A percentile compares a stretch with the other conserved stretches of the same genome.
Conservation (phyloP, 2,329 filamentous ascomycete species). For the Ophiostoma sp. region DNA sequence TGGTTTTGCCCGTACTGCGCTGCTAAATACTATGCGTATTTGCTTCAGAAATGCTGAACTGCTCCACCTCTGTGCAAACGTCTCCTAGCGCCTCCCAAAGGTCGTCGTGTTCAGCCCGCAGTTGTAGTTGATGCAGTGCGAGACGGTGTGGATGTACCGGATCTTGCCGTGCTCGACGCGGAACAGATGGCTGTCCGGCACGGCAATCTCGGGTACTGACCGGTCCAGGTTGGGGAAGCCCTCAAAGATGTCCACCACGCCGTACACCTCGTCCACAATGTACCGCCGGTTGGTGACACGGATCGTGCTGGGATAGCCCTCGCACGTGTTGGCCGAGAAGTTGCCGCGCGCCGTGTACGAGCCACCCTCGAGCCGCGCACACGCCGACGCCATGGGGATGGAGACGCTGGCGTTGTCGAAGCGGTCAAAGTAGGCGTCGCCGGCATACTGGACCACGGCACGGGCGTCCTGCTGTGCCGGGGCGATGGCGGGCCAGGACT, state of each 20-base stretch:
- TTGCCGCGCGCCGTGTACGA: background rate
- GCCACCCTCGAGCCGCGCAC: background rate
- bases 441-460: background rate
- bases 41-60: too few relatives aligned
- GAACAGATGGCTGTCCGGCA: slow-evolving; percentile 33
- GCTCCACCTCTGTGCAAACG: background rate
- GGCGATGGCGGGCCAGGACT: background rate
- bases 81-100: background rate
- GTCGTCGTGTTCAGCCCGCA: slow-evolving; percentile 19
- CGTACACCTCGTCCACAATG: background rate
- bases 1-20: too few relatives aligned
- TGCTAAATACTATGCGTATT: too few relatives aligned
- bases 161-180: slow-evolving; percentile 31
- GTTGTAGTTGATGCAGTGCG: slow-evolving; percentile 30
- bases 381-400: background rate
- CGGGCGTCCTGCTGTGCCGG: background rate
- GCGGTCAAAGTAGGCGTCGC: background rate
- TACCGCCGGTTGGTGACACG: background rate
- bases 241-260: background rate
- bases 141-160: slow-evolving; percentile 32
- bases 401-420: background rate
- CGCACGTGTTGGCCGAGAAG: background rate
- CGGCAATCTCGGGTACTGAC: background rate
- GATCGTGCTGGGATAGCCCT: background rate
- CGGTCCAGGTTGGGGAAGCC: background rate